These are phyloP conservation scores for Blumeriella jaapii DNA, from an alignment of 2,329 filamentous ascomycete genomes.

Conservation along the genomic window DNA sequence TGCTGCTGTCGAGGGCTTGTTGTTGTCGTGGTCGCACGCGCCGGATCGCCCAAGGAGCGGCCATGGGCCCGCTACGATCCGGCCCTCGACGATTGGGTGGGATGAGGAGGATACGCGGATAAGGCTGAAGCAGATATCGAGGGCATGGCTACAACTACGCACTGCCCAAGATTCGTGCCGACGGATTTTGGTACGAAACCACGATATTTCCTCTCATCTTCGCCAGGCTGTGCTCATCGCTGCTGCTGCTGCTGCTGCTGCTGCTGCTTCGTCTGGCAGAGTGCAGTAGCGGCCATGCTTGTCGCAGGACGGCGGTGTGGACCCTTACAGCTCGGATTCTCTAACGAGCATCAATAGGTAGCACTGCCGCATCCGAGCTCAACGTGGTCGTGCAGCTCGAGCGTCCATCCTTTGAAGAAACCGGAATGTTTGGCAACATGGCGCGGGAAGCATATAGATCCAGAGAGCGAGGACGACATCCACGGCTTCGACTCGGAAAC, in stretches of 20 bases:
- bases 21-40: too few species aligned
- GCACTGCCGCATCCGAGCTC: slow-evolving; percentile 18
- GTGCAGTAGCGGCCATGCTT: slow-evolving; percentile 25
- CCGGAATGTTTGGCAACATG: slow-evolving; percentile 13
- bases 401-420: slow-evolving; percentile 15
- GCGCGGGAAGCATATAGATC: slow-evolving; percentile 8
- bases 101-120: slow-evolving; percentile 30
- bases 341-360: slow-evolving; percentile 24
- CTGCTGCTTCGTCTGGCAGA: slow-evolving; percentile 26
- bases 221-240: slow-evolving; percentile 10
- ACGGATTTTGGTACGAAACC: slow-evolving; percentile 24
- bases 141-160: slow-evolving; percentile 26
- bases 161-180: slow-evolving; percentile 12
- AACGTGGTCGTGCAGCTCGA: slow-evolving; percentile 22
- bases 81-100: slow-evolving; percentile 33
- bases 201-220: slow-evolving; percentile 10
- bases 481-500: slow-evolving; percentile 17
- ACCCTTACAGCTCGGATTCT: slow-evolving; percentile 24
- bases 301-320: slow-evolving; percentile 22
- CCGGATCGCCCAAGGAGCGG: slow-evolving; percentile 30
- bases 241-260: slow-evolving; percentile 4
- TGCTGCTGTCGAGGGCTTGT: slow-evolving; percentile 32
- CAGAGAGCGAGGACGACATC: slow-evolving; percentile 13
- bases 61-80: slow-evolving; percentile 32
- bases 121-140: slow-evolving; percentile 27